Conservation (phyloP, 2,329 filamentous ascomycete genomes). For the Ceratocystis lukuohia region DNA sequence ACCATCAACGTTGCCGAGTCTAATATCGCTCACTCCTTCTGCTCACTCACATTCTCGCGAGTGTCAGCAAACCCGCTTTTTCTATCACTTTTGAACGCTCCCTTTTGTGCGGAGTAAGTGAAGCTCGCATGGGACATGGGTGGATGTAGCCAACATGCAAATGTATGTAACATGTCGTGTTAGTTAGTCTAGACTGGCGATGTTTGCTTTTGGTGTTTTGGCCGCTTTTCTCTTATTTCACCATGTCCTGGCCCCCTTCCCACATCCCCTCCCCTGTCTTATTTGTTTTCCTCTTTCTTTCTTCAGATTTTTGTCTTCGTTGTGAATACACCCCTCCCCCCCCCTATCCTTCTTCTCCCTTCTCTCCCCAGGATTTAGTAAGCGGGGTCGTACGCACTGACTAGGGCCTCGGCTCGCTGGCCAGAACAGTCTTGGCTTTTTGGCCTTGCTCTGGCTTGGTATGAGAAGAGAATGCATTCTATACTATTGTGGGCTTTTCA, state of each 20-base stretch:
- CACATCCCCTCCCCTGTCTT: background rate
- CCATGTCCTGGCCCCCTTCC: background rate
- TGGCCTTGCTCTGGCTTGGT: background rate
- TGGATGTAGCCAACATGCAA: background rate
- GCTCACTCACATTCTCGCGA: background rate
- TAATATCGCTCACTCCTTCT: too few relatives aligned
- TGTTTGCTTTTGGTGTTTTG: conserved; percentile 1
- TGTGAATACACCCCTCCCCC: background rate
- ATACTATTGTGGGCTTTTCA: background rate
- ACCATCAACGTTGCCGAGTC: too few relatives aligned
- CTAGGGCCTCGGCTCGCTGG: background rate
- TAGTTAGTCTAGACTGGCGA: background rate
- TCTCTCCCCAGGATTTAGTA: conserved; percentile 3
- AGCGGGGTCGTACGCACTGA: background rate
- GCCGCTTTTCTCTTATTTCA: background rate
- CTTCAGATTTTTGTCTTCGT: too few relatives aligned
- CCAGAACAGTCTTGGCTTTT: background rate
- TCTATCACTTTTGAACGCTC: background rate
- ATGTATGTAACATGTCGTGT: background rate
- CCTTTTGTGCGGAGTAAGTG: background rate
- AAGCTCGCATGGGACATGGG: too few relatives aligned
- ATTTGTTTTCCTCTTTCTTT: background rate
- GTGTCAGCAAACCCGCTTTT: background rate
- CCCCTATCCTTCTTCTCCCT: background rate
- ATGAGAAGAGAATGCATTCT: too few relatives aligned